A percentile compares a stretch with the other conserved stretches of the same genome.
Evolutionary conservation across 345 rosid species (phyloP).

Genomic region (Rubroshorea leprosula): DNA sequence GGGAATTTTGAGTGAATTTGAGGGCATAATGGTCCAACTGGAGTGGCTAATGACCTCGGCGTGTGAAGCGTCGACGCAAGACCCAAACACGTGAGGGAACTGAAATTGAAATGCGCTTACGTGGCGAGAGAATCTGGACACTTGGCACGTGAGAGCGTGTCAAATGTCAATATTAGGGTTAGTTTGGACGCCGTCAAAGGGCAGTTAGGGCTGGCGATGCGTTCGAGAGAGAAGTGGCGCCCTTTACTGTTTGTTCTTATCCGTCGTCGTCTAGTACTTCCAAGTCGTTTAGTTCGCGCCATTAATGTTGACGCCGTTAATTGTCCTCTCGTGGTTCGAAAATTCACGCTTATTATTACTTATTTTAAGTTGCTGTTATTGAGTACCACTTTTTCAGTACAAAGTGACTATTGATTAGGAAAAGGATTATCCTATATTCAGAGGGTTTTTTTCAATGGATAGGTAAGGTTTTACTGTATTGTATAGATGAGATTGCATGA

Average conservation of each 20-base stretch:
- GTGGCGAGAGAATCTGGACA: constrained; percentile 20
- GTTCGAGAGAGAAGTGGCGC: not conserved
- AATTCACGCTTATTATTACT: too few relatives aligned
- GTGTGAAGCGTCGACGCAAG: constrained; percentile 28
- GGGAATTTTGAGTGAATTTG: not conserved
- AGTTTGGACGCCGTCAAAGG: constrained; percentile 18
- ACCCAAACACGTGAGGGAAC: constrained; percentile 28
- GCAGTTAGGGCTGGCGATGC: not conserved
- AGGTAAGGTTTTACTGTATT: too few relatives aligned
- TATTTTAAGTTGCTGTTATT: too few relatives aligned
- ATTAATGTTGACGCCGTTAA: not conserved
- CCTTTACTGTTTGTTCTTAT: not conserved
- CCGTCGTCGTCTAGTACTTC: not conserved
- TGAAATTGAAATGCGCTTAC: constrained; percentile 5
- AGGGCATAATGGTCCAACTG: constrained; percentile 24
- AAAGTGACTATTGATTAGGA: too few relatives aligned
- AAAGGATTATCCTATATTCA: too few relatives aligned
- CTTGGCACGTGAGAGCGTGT: constrained; percentile 20
- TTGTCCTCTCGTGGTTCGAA: not conserved
- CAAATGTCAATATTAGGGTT: constrained; percentile 15
- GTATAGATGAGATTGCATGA: too few relatives aligned
- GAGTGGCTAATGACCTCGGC: constrained; percentile 16
- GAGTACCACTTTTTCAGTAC: too few relatives aligned
- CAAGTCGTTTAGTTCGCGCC: not conserved
- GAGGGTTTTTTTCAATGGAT: too few relatives aligned